Evolutionary conservation across 2,329 filamentous ascomycete genomes (phyloP).

Genomic region (Helminthosporium solani): DNA sequence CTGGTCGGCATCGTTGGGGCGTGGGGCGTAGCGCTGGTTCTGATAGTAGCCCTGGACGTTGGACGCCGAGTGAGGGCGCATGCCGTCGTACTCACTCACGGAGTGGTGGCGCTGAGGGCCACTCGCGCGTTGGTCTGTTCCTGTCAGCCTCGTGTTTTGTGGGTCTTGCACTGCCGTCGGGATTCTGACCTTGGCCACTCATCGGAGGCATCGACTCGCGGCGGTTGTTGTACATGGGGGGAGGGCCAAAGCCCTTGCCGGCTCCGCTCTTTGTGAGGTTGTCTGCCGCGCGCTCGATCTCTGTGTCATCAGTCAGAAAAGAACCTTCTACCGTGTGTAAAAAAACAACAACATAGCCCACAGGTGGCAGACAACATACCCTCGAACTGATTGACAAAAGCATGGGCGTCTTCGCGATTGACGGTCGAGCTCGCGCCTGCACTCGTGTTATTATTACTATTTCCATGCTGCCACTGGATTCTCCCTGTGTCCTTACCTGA

Average conservation of each 20-base stretch:
- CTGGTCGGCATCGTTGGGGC: conserved; percentile 90
- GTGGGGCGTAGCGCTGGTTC: conserved; percentile 85
- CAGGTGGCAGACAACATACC: conserved; percentile 71
- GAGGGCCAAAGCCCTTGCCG: conserved; percentile 69
- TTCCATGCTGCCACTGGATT: conserved; percentile 4
- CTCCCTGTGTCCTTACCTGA: conserved; percentile 57
- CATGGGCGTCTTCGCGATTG: conserved; percentile 67
- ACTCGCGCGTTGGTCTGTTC: conserved; percentile 66
- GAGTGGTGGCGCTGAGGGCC: conserved; percentile 77
- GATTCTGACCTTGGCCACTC: conserved; percentile 57
- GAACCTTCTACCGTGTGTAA: not conserved
- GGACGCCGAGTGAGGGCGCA: conserved; percentile 69
- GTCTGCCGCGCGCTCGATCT: conserved; percentile 93
- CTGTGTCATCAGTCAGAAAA: conserved; percentile 50
- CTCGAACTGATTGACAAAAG: conserved; percentile 86
- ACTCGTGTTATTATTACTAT: conserved; percentile 38
- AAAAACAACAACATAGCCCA: no score
- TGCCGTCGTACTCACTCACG: conserved; percentile 78
- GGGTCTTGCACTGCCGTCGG: conserved; percentile 58
- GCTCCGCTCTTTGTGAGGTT: conserved; percentile 89
- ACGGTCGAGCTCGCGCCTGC: conserved; percentile 71
- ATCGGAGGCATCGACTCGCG: conserved; percentile 76
- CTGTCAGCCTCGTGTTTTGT: conserved; percentile 13
- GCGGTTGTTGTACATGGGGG: conserved; percentile 58
- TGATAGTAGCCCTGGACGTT: conserved; percentile 94